Evolutionary conservation across 1,284 basidiomycete species (phyloP).

Genomic region (Microbotryum saponariae): DNA sequence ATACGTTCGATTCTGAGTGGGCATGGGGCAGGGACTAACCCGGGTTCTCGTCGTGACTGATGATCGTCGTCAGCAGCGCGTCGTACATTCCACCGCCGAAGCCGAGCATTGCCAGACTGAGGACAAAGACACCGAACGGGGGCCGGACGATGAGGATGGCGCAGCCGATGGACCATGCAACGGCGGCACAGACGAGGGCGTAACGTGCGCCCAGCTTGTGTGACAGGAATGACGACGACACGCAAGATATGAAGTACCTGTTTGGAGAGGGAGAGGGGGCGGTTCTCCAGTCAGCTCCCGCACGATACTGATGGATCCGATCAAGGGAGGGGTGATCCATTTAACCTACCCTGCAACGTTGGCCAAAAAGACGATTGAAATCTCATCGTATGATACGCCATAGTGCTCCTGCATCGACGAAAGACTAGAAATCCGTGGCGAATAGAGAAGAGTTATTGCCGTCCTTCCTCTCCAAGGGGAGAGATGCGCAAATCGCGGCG

Average conservation of each 20-base stretch:
- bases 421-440: neutral
- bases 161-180: slow-evolving; percentile 12
- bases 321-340: neutral
- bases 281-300: neutral
- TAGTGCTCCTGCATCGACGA: slow-evolving; percentile 28
- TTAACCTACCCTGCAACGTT: slow-evolving; percentile 2
- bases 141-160: slow-evolving; percentile 16
- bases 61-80: slow-evolving; percentile 16
- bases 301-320: neutral
- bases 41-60: slow-evolving; percentile 23
- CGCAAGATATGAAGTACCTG: slow-evolving; percentile 23
- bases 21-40: too few relatives aligned
- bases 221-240: slow-evolving; percentile 20
- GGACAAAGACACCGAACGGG: slow-evolving; percentile 21
- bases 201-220: slow-evolving; percentile 22
- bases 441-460: too few relatives aligned
- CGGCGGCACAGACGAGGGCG: slow-evolving; percentile 5
- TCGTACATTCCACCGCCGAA: slow-evolving; percentile 28
- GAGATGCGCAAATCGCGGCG: too few relatives aligned
- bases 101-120: slow-evolving; percentile 19
- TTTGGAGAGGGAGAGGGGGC: neutral
- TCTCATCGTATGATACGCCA: slow-evolving; percentile 19
- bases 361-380: slow-evolving; percentile 26
- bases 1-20: too few relatives aligned
- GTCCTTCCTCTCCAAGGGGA: too few relatives aligned